Base-by-base conservation (phyloP, 306 rosid species). In the Malus orientalis region DNA sequence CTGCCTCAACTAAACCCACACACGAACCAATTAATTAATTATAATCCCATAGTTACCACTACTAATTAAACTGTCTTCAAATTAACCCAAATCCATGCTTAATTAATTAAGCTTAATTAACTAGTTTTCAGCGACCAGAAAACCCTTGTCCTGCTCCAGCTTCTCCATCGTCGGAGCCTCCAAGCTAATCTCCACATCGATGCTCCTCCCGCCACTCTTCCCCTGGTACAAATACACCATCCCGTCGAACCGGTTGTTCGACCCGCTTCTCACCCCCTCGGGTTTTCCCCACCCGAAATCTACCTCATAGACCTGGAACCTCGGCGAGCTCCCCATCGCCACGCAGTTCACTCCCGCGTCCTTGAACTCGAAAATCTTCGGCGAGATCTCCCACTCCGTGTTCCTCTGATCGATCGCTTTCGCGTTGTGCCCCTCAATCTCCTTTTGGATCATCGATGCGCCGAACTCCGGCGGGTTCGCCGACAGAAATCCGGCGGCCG, bases 281-380 rank as follows among this genome's bases (percentile, higher is more conserved):
- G 99, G 96, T 66, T 84, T 81, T 9, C 96, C 99, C 85, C 86
- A 95, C 58, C 99, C 99, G 80, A 92, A 95, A 79, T 92, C 97
- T 65, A 95, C 93, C 29, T 90, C 96, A 75, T 95, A 95, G 30
- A 95, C 97, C 85, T 83, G 91, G 62, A 95, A 95, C 88, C 99
- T 84, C 15, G 99, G 99, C 44, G 99, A 92, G 86, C 99, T 95
- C 60, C 99, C 99, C 2, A 92, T 90, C 0, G 97, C 96, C 83
- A 95, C 99, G 74, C 96, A 88, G 82, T 95, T 95, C 73, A 87
- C 84, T n/a, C 99, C 99, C 0, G 99, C 97, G 55, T 95, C 99
- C 83, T 95, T 92, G 87, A 79, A 95, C 81, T 95, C 76, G 27
- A 90, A 92, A 2, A 95, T 92, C 84, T 92, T 90, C 1, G 99